phyloP scores from a whole-genome alignment of 345 rosid genomes.

The Cardiospermum halicacabum region DNA sequence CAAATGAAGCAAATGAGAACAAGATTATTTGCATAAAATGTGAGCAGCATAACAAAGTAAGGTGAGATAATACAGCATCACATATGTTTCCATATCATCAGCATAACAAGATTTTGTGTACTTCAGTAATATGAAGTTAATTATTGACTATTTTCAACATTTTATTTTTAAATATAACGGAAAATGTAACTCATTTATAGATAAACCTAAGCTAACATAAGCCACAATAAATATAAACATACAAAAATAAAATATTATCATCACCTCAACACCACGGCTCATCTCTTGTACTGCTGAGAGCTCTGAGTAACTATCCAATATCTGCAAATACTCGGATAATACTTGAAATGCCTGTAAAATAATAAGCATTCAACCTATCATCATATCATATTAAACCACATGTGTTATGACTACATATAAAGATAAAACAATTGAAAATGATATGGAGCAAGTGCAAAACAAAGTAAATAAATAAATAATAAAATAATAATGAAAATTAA shows the following conservation, averaged over 20 bases:
- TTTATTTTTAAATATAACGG: not conserved
- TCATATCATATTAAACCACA: slow-evolving; percentile 11
- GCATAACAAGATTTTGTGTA: not conserved
- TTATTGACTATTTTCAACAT: not conserved
- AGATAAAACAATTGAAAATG: slow-evolving; percentile 5
- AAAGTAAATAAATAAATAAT: slow-evolving; percentile 3
- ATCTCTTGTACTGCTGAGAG: slow-evolving; percentile 87
- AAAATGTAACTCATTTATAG: not conserved
- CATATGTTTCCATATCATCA: not conserved
- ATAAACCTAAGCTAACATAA: not conserved
- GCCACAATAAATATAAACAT: too few relatives aligned
- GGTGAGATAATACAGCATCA: slow-evolving; percentile 9
- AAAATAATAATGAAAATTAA: too few relatives aligned
- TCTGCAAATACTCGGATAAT: slow-evolving; percentile 90
- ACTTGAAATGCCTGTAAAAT: slow-evolving; percentile 92
- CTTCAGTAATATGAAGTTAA: not conserved
- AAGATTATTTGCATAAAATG: not conserved
- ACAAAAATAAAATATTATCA: slow-evolving; percentile 14
- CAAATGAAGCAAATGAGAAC: slow-evolving; percentile 15
- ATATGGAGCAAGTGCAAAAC: not conserved
- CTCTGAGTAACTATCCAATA: slow-evolving; percentile 82
- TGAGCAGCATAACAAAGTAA: slow-evolving; percentile 10
- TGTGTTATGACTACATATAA: slow-evolving; percentile 9
- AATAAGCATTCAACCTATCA: slow-evolving; percentile 18
- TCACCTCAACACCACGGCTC: slow-evolving; percentile 97